Conservation (phyloP, 1,139 yeast genomes). For the Scheffersomyces cryptocercus region DNA sequence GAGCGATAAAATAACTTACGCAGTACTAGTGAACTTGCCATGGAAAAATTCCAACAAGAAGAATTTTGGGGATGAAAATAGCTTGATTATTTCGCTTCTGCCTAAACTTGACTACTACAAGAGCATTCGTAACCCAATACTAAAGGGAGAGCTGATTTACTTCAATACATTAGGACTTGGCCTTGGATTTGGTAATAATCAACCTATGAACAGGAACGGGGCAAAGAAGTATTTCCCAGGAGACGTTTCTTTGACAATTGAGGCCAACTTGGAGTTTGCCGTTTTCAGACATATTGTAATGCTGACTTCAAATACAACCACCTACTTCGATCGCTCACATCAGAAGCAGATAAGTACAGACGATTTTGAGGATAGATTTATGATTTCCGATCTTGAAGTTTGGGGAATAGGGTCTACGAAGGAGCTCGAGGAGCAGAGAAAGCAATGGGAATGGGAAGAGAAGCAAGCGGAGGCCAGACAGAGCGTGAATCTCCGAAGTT, state of each 20-base stretch:
- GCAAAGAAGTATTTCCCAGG: constrained; percentile 51
- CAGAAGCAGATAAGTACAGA: constrained; percentile 17
- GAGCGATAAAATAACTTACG: constrained; percentile 54
- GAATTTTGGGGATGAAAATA: constrained; percentile 64
- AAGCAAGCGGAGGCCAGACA: constrained; percentile 80
- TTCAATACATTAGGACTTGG: constrained; percentile 76
- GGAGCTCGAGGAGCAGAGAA: constrained; percentile 73
- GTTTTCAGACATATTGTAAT: constrained; percentile 65
- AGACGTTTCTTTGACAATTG: constrained; percentile 76
- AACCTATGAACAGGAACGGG: constrained; percentile 54
- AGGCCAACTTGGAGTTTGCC: constrained; percentile 76
- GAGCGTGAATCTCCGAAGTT: constrained; percentile 59
- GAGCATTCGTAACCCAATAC: constrained; percentile 31
- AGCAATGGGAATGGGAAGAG: constrained; percentile 90
- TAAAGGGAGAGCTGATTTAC: constrained; percentile 47
- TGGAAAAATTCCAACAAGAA: constrained; percentile 77
- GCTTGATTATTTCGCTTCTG: constrained; percentile 59
- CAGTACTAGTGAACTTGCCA: constrained; percentile 63
- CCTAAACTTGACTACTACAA: constrained; percentile 65
- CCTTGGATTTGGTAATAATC: constrained; percentile 73
- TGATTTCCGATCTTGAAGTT: constrained; percentile 77
- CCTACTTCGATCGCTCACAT: constrained; percentile 29
- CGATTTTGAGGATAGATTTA: constrained; percentile 71
- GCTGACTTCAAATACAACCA: constrained; percentile 19
- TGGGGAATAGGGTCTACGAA: constrained; percentile 87